phyloP scores from a whole-genome alignment of 2,329 filamentous ascomycete genomes.

The Laburnicola sp. region DNA sequence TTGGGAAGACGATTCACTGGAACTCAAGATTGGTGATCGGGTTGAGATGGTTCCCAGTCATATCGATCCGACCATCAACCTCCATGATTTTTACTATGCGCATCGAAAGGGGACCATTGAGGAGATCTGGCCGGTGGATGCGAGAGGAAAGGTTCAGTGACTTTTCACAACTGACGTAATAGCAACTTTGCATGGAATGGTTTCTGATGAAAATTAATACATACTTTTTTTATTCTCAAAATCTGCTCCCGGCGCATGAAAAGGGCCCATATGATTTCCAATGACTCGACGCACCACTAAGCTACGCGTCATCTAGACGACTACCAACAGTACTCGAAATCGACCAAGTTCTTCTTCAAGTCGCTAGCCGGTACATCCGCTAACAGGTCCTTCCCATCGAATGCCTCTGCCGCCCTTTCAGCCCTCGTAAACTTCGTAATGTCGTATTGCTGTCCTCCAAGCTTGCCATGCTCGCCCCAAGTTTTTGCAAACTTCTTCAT shows the following conservation, averaged over 20 bases:
- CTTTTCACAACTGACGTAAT: neutral
- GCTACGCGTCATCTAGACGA: too few relatives aligned
- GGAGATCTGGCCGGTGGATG: slow-evolving; percentile 57
- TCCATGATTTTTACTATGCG: slow-evolving; percentile 57
- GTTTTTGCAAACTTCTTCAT: slow-evolving; percentile 16
- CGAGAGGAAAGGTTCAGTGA: slow-evolving; percentile 57
- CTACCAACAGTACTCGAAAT: neutral
- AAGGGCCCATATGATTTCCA: too few relatives aligned
- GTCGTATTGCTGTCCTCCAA: slow-evolving; percentile 22
- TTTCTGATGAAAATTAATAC: too few relatives aligned
- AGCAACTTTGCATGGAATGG: too few relatives aligned
- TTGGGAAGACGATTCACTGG: slow-evolving; percentile 46
- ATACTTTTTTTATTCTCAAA: too few relatives aligned
- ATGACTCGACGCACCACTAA: too few relatives aligned
- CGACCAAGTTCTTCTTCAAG: slow-evolving; percentile 13
- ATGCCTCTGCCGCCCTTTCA: slow-evolving; percentile 15
- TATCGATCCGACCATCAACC: slow-evolving; percentile 59
- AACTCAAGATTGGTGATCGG: slow-evolving; percentile 50
- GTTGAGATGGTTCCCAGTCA: slow-evolving; percentile 60
- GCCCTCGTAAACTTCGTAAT: slow-evolving; percentile 24
- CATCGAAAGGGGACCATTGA: slow-evolving; percentile 53
- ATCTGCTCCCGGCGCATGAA: too few relatives aligned
- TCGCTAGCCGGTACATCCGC: slow-evolving; percentile 9
- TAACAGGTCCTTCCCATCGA: slow-evolving; percentile 20
- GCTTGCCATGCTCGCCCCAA: neutral